Evolutionary conservation across 805 yeast genomes (phyloP).

Genomic region (Zygosaccharomyces rouxii): DNA sequence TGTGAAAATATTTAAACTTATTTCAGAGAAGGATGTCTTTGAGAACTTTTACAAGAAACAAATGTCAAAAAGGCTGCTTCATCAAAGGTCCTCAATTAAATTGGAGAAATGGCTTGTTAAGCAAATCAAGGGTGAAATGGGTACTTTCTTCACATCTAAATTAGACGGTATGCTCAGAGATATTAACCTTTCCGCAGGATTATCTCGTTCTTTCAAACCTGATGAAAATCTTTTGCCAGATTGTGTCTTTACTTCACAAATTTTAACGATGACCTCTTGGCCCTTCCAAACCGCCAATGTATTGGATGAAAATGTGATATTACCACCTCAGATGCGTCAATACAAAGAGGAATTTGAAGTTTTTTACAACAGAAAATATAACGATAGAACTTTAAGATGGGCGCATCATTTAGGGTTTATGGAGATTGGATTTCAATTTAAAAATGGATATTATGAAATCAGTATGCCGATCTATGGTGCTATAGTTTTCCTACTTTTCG

Average conservation of each 20-base stretch:
- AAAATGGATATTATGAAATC: constrained; percentile 67
- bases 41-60: constrained; percentile 82
- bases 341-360: constrained; percentile 45
- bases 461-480: constrained; percentile 79
- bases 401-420: constrained; percentile 78
- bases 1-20: constrained; percentile 57
- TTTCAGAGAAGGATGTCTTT: constrained; percentile 80
- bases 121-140: constrained; percentile 69
- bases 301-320: constrained; percentile 32
- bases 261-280: constrained; percentile 64
- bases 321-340: constrained; percentile 44
- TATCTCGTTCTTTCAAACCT: constrained; percentile 11
- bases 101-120: constrained; percentile 66
- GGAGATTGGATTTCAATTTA: constrained; percentile 69
- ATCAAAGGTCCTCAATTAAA: constrained; percentile 48
- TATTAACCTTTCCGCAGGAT: constrained; percentile 53
- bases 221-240: constrained; percentile 17
- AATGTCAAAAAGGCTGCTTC: constrained; percentile 71
- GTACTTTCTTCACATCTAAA: constrained; percentile 71
- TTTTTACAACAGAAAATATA: constrained; percentile 48
- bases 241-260: constrained; percentile 45
- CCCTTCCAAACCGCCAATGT: constrained; percentile 43
- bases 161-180: constrained; percentile 86
- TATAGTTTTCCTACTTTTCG: constrained; percentile 70
- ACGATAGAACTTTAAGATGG: constrained; percentile 67